Evolutionary conservation across 2,329 filamentous ascomycete species (phyloP), one percentile per base, ranked within the genome.

Genomic region (Gaeumannomyces tritici): DNA sequence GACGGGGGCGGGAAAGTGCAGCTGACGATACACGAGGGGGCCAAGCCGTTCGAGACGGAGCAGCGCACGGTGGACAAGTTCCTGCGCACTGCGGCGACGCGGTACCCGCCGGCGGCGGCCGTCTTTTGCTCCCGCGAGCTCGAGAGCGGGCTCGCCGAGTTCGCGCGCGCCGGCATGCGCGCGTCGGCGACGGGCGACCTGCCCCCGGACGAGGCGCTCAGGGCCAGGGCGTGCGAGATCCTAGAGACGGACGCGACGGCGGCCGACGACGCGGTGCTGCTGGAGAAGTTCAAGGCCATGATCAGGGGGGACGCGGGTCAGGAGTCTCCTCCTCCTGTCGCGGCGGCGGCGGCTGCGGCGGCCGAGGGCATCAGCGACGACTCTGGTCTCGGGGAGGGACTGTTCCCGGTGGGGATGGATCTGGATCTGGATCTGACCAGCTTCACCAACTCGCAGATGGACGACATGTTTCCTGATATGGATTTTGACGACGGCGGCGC

Each of bases 81-180:
- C 66, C 67, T 83, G 42, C 74, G 77, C 65, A 74, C 73, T 2
- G 72, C 83, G 47, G 72, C 74, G 1, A 75, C 72, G 11, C 74
- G 78, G 7, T 78, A 77, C 63, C 72, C 75, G 18, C 76, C 77
- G 12, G 81, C 80, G 0, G 79, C 81, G 0, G 71, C 71, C 11
- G 76, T 86, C 0, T 87, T 87, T 69, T 85, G 82, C 70, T 83
- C 80, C 24, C 75, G 81, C 8, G 82, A 86, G 67, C 75, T 87
- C 27, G 84, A 87, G 70, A 73, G 70, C n/a, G 82, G 80, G 2
- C 73, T 87, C 18, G 69, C 75, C 13, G 75, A 77, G 24, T 83
- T 79, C 65, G 80, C 83, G 7, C 72, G 75, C 33, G 72, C 70
- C 0, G 77, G 76, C 2, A 66, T 28, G 27, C 26, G 26, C 27